phyloP scores from a whole-genome alignment of 805 yeast genomes.

The Starmerella geochares region DNA sequence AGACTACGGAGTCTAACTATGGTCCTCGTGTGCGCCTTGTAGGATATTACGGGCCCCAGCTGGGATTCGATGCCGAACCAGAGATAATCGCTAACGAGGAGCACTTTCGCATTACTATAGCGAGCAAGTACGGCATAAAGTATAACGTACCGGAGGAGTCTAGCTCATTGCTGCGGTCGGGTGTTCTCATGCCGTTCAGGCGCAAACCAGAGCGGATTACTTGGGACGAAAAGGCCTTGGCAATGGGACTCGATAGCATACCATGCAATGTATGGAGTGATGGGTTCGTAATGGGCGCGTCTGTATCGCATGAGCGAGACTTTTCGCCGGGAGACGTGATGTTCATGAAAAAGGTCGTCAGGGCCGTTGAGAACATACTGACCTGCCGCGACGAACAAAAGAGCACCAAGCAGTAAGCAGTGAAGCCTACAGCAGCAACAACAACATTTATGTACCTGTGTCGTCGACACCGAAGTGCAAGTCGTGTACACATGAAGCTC shows the following conservation, averaged over 20 bases:
- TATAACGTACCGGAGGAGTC: not conserved
- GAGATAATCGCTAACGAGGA: not conserved
- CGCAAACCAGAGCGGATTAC: slow-evolving; percentile 7
- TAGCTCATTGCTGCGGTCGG: not conserved
- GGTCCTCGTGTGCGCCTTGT: slow-evolving; percentile 2
- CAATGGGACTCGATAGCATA: not conserved
- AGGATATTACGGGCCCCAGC: slow-evolving; percentile 5
- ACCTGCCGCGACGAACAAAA: slow-evolving; percentile 18
- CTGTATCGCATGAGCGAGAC: slow-evolving; percentile 16
- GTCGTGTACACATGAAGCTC: no score
- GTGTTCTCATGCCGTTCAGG: slow-evolving; percentile 20
- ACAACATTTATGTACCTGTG: no score
- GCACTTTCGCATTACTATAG: slow-evolving; percentile 8
- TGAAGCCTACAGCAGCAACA: no score
- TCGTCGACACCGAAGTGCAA: no score
- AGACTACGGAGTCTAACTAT: not conserved
- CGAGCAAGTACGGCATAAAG: slow-evolving; percentile 18
- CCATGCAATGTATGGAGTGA: slow-evolving; percentile 6
- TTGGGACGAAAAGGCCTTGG: not conserved
- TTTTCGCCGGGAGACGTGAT: slow-evolving; percentile 28
- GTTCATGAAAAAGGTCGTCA: slow-evolving; percentile 27
- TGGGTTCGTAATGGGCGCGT: slow-evolving; percentile 29
- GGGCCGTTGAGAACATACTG: slow-evolving; percentile 26
- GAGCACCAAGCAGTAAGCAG: not conserved
- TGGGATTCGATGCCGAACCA: not conserved